Evolutionary conservation across 2,329 filamentous ascomycete species (phyloP), one percentile per base, ranked within the genome.

Genomic region (Colletotrichum echinochloae): DNA sequence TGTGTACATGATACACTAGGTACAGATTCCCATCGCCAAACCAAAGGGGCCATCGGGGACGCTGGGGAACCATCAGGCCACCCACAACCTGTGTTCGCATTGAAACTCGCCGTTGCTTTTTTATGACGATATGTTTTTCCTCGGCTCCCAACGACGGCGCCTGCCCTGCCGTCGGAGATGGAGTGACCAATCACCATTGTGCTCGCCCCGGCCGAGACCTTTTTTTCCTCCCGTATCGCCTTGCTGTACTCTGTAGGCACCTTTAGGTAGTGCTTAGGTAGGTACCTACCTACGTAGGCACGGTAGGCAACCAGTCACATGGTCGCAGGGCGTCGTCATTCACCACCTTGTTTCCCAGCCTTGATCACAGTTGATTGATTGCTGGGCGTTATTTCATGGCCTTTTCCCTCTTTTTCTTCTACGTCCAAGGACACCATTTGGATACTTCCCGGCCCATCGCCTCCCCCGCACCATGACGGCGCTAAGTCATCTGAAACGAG

Each of bases 401-500:
- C 14, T 12, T 39, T n/a, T 11, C 2, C 3, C 14, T 7, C 30
- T 46, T n/a, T 26, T 33, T 11, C 30, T 9, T 44, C 23, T 26
- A 30, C 35, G 60, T 30, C 7, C 18, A 8, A 8, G 18, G n/a
- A 18, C 20, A 18, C 16, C 1, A 28, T 11, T 26, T 23, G 33
- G 7, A 9, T 4, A 37, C 33, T 23, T 5, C 11, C 18, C 33
- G 14, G 26, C 9, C 20, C 33, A 20, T 12, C 20, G 16, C 7
- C 20, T 63, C 35, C 54, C 60, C 30, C 52, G 46, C 64, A 71
- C 52, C 70, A 73, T 72, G 72, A 37, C 64, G 26, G 26, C 66
- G 55, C 49, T 71, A 20, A 37, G 39, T 28, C 66, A 71, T 35
- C 56, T 77, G 49, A 70, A 67, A 63, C 73, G 79, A 52, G 73